Conservation (phyloP, 73 alveolate species). For the Halteria grandinella region DNA sequence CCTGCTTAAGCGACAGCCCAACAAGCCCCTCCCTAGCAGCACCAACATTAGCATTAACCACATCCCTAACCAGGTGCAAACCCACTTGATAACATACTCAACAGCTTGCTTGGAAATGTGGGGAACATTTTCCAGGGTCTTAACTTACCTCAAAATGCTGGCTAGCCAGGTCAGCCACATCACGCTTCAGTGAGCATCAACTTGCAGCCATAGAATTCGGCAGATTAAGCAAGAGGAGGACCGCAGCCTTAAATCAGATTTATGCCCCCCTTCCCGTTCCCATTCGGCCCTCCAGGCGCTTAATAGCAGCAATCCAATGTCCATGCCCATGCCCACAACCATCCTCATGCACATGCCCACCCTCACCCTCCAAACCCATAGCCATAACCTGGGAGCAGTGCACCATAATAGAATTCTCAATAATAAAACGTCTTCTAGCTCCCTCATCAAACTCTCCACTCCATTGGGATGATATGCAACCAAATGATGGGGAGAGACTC, state of each 20-base stretch:
- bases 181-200: too few relatives aligned
- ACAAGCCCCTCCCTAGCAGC: not conserved
- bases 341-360: constrained; percentile 1
- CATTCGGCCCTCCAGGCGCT: constrained; percentile 2
- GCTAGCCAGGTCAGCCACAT: not conserved
- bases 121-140: not conserved
- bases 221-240: not conserved
- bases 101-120: constrained; percentile 33
- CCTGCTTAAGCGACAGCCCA: not conserved
- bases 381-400: not conserved
- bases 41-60: constrained; percentile 9
- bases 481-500: constrained; percentile 49
- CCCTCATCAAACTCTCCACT: constrained; percentile 50
- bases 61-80: constrained; percentile 16
- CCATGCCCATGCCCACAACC: constrained; percentile 13
- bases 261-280: constrained; percentile 9
- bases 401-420: not conserved
- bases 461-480: constrained; percentile 29
- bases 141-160: not conserved
- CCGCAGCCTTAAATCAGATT: too few relatives aligned
- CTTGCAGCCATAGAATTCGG: not conserved
- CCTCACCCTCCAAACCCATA: not conserved
- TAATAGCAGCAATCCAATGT: not conserved
- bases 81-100: constrained; percentile 12
- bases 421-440: constrained; percentile 2